phyloP scores from a whole-genome alignment of 2,329 filamentous ascomycete genomes.

The Trichoderma sp. region DNA sequence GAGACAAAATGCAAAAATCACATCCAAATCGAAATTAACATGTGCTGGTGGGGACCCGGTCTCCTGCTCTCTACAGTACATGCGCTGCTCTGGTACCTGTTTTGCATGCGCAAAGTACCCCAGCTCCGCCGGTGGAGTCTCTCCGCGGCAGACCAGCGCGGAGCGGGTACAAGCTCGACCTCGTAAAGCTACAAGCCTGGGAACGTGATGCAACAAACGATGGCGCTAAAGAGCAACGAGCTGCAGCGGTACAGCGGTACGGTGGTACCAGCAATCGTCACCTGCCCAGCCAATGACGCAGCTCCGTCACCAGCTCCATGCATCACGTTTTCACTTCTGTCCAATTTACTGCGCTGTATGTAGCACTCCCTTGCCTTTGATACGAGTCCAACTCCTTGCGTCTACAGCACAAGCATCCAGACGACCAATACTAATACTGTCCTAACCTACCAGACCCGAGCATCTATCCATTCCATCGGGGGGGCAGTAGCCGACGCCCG shows the following conservation, averaged over 20 bases:
- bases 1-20: not conserved
- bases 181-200: not conserved
- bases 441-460: not conserved
- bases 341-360: too few relatives aligned
- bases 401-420: too few relatives aligned
- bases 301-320: not conserved
- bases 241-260: not conserved
- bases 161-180: not conserved
- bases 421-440: not conserved
- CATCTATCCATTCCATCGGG: not conserved
- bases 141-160: not conserved
- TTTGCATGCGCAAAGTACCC: not conserved
- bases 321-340: too few relatives aligned
- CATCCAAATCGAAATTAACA: conserved; percentile 12
- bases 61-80: not conserved
- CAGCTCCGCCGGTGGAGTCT: conserved; percentile 5
- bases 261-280: not conserved
- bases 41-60: conserved; percentile 16
- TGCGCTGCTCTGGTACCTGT: not conserved
- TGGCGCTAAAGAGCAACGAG: conserved; percentile 4
- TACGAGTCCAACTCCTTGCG: not conserved
- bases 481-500: not conserved
- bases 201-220: conserved; percentile 12
- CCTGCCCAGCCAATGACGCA: conserved; percentile 16
- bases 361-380: not conserved